Conservation (phyloP, 768 basidiomycete species). For the Kwoniella bestiolae region DNA sequence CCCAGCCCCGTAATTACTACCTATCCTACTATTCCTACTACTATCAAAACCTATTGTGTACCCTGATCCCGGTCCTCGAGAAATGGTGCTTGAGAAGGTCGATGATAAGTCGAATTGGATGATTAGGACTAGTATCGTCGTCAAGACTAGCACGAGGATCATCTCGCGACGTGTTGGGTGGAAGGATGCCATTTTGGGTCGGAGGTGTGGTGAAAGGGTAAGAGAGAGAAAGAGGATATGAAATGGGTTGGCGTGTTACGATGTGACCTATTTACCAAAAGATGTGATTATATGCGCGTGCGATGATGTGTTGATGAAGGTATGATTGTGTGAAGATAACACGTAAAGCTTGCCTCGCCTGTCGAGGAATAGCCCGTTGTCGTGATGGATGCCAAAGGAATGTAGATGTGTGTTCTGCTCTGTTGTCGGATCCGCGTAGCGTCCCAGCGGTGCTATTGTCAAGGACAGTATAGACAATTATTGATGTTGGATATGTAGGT, state of each 20-base stretch:
- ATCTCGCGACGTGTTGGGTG: slow-evolving; percentile 74
- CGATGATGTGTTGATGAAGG: not conserved
- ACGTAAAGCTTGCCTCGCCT: not conserved
- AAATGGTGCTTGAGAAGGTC: slow-evolving; percentile 58
- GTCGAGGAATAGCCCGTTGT: no score
- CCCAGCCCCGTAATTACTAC: slow-evolving; percentile 6
- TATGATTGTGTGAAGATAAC: no score
- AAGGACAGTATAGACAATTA: no score
- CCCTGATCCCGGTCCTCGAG: slow-evolving; percentile 35
- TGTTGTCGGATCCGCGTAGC: no score
- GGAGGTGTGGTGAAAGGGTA: not conserved
- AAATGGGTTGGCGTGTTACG: not conserved
- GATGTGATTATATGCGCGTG: not conserved
- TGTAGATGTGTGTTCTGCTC: no score
- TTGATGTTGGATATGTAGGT: no score
- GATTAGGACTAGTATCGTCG: slow-evolving; percentile 70
- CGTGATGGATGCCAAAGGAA: no score
- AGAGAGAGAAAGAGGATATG: no score
- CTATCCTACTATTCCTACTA: slow-evolving; percentile 13
- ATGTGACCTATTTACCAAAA: not conserved
- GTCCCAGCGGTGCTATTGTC: no score
- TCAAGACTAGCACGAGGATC: slow-evolving; percentile 68
- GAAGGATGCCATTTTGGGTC: slow-evolving; percentile 32
- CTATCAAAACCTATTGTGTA: slow-evolving; percentile 38
- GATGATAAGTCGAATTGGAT: slow-evolving; percentile 75